Percentiles rank a stretch among this genome's conserved stretches.
Conservation (phyloP, 2,329 filamentous ascomycete species). For the Colletotrichum cordylinicola region DNA sequence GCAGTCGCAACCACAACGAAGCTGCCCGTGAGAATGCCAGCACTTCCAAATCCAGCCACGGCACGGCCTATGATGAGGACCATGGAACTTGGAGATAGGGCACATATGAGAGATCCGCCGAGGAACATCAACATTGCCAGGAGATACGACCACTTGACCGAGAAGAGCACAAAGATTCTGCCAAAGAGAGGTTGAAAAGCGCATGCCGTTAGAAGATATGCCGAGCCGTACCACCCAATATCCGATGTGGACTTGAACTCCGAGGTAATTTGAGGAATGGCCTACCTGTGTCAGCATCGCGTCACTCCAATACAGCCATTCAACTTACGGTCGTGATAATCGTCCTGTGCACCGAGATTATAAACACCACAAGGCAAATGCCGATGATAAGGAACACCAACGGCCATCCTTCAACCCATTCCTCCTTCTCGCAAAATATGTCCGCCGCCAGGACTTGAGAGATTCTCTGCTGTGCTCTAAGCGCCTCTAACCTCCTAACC, state of each 20-base stretch:
- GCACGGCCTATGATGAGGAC: conserved; percentile 15
- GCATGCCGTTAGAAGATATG: conserved; percentile 39
- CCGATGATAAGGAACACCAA: neutral
- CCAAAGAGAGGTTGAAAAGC: conserved; percentile 27
- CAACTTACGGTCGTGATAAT: conserved; percentile 7
- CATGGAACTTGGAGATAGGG: conserved; percentile 1
- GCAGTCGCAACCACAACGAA: conserved; percentile 37
- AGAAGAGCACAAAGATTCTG: conserved; percentile 41
- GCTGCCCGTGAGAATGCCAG: conserved; percentile 36
- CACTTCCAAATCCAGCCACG: conserved; percentile 17
- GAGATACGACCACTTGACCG: conserved; percentile 34
- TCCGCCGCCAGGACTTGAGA: neutral
- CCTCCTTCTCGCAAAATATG: neutral
- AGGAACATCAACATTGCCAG: conserved; percentile 16
- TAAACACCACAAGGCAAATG: conserved; percentile 9
- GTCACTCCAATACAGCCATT: neutral
- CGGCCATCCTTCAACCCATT: conserved; percentile 7
- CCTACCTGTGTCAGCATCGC: conserved; percentile 24
- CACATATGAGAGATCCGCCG: conserved; percentile 9
- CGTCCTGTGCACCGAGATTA: conserved; percentile 9
- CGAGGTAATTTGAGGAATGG: conserved; percentile 47
- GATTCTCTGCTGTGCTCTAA: neutral
- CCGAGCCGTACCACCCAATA: conserved; percentile 55
- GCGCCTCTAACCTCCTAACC: neutral
- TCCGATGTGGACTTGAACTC: conserved; percentile 42